A percentile compares a stretch with the other conserved stretches of the same genome.
Conservation (phyloP, 2,329 filamentous ascomycete species). For the Fusarium neocosmosporiellum region DNA sequence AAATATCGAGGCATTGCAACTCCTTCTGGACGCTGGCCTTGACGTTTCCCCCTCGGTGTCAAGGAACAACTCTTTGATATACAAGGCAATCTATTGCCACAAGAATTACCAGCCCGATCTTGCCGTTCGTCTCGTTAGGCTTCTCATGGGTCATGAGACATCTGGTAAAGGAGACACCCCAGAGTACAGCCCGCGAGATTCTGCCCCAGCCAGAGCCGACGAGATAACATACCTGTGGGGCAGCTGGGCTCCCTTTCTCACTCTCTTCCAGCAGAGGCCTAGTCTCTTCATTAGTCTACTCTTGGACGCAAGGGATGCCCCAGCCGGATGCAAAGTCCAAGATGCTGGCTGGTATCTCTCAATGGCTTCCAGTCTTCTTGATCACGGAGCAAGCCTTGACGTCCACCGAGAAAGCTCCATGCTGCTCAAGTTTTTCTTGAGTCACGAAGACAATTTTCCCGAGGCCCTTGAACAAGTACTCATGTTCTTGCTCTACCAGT, state of each 20-base stretch:
- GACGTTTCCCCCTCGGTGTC: neutral
- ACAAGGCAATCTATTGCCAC: neutral
- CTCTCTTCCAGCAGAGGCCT: neutral
- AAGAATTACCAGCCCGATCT: neutral
- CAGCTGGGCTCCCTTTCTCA: neutral
- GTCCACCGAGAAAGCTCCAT: neutral
- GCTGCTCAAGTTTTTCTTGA: neutral
- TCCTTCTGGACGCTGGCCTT: conserved; percentile 15
- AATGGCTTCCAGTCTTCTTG: neutral
- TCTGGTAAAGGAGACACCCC: neutral
- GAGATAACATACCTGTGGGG: neutral
- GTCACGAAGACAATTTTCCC: neutral
- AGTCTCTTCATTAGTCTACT: neutral
- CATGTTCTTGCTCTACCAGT: neutral
- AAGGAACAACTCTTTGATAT: neutral
- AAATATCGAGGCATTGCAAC: neutral
- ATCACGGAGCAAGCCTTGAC: neutral
- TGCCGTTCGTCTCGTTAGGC: neutral
- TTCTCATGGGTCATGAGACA: neutral
- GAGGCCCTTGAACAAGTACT: neutral
- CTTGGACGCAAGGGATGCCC: neutral
- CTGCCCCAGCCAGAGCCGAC: neutral
- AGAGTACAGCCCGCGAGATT: neutral
- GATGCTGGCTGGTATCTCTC: neutral
- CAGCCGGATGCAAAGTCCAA: neutral